A percentile compares a stretch with the other conserved stretches of the same genome.
Evolutionary conservation across 1,284 basidiomycete species (phyloP).

Genomic region (Vanrija humicola): DNA sequence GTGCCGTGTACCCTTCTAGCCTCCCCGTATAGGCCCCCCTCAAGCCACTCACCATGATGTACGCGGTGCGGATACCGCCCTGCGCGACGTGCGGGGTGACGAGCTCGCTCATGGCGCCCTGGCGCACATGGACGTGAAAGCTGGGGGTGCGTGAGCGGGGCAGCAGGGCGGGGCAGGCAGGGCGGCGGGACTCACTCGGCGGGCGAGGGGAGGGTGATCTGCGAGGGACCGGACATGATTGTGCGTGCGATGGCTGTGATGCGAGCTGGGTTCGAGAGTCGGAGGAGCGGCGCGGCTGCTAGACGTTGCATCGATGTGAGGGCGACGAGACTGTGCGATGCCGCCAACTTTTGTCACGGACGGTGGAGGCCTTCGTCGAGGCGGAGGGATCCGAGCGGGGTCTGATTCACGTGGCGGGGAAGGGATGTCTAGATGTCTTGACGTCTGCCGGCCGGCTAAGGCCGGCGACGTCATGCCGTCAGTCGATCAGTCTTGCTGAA

Average conservation of each 20-base stretch:
- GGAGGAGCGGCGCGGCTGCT: not conserved
- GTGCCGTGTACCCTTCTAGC: no score
- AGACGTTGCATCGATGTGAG: no score
- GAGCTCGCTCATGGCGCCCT: constrained; percentile 74
- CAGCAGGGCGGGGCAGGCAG: not conserved
- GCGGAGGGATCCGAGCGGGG: no score
- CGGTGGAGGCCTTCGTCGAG: no score
- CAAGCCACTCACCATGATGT: constrained; percentile 77
- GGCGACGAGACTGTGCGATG: no score
- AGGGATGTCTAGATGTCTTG: no score
- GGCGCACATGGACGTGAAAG: constrained; percentile 95
- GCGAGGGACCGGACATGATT: constrained; percentile 15
- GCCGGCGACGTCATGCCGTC: no score
- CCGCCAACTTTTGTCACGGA: no score
- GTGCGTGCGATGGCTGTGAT: constrained; percentile 1
- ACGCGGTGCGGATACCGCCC: constrained; percentile 87
- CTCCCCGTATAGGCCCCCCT: not conserved
- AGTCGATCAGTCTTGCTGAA: no score
- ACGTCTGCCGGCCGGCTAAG: no score
- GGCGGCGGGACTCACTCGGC: constrained; percentile 57
- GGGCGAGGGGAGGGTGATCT: constrained; percentile 60
- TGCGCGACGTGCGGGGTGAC: constrained; percentile 85
- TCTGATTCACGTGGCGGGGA: no score
- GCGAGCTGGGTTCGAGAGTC: not conserved
- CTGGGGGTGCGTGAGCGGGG: constrained; percentile 28